These are phyloP conservation scores for Cruciata laevipes DNA, from an alignment of 257 asterid species.

Conservation along the genomic window DNA sequence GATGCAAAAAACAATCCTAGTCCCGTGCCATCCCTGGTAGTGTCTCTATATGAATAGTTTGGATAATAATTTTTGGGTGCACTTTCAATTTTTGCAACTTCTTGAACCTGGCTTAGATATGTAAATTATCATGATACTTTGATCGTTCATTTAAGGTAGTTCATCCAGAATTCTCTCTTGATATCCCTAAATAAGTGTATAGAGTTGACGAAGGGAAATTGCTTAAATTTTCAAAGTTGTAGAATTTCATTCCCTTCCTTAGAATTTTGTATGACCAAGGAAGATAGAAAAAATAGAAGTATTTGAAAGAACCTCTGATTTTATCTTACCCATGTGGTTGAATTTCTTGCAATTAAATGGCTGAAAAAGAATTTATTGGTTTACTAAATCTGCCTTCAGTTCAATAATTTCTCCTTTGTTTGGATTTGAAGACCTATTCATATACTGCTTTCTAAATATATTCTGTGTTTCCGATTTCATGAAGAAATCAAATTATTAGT, in stretches of 20 bases:
- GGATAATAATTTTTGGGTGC: not conserved
- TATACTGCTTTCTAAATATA: too few species aligned
- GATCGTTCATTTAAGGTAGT: not conserved
- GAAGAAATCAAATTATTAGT: slow-evolving; percentile 61
- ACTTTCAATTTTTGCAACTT: not conserved
- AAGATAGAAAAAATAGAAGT: not conserved
- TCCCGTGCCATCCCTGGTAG: slow-evolving; percentile 58
- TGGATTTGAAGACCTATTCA: not conserved
- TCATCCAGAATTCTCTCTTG: not conserved
- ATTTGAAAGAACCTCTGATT: not conserved
- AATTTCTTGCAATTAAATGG: not conserved
- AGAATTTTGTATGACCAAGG: not conserved
- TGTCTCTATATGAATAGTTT: not conserved
- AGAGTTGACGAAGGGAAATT: too few species aligned
- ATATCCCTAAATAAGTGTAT: too few species aligned
- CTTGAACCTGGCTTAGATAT: not conserved
- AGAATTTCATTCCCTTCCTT: not conserved
- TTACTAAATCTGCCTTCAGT: not conserved
- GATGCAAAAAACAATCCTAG: slow-evolving; percentile 39
- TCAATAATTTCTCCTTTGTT: not conserved
- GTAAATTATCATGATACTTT: not conserved
- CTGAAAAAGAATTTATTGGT: not conserved
- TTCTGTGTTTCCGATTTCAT: too few species aligned
- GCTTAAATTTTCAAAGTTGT: too few species aligned
- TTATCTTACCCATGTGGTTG: not conserved